Percentiles rank a stretch among this genome's conserved stretches.
These are phyloP conservation scores for Aphanomyces cochlioides DNA, from an alignment of 352 stramenopile genomes.

Conservation along the genomic window DNA sequence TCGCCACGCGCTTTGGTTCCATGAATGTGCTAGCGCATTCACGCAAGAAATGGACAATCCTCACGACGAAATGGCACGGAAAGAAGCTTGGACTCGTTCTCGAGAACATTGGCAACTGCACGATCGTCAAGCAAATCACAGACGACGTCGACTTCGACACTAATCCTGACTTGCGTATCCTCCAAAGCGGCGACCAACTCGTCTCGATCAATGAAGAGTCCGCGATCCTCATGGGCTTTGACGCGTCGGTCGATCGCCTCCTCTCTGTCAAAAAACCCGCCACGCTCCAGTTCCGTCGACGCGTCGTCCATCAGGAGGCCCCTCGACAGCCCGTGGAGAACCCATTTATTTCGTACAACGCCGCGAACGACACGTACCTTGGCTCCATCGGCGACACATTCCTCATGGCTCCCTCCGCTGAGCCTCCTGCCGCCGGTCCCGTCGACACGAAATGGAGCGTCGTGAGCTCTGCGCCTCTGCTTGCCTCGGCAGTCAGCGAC, in stretches of 20 bases:
- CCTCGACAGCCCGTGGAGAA: neutral
- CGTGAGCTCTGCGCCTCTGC: neutral
- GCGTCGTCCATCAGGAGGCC: neutral
- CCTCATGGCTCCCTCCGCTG: neutral
- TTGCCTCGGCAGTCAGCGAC: neutral
- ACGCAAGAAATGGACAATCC: neutral
- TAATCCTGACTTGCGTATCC: conserved; percentile 7
- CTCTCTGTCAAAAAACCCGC: conserved; percentile 7
- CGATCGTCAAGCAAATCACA: conserved; percentile 17
- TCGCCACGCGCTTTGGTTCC: neutral
- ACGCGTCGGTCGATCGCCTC: conserved; percentile 10
- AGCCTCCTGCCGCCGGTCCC: neutral
- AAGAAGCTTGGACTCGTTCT: conserved; percentile 8
- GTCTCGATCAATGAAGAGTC: conserved; percentile 26
- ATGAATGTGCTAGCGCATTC: neutral
- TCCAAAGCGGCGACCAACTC: conserved; percentile 23
- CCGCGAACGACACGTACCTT: neutral
- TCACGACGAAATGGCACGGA: conserved; percentile 11
- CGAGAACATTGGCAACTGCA: conserved; percentile 6
- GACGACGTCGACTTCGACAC: neutral
- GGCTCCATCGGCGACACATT: neutral
- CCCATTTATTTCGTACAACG: neutral
- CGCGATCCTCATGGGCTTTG: conserved; percentile 19
- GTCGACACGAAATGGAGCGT: neutral
- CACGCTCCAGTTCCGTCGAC: conserved; percentile 16